phyloP scores from a whole-genome alignment of 1,284 basidiomycete genomes.

The Trichosporon ovoides region DNA sequence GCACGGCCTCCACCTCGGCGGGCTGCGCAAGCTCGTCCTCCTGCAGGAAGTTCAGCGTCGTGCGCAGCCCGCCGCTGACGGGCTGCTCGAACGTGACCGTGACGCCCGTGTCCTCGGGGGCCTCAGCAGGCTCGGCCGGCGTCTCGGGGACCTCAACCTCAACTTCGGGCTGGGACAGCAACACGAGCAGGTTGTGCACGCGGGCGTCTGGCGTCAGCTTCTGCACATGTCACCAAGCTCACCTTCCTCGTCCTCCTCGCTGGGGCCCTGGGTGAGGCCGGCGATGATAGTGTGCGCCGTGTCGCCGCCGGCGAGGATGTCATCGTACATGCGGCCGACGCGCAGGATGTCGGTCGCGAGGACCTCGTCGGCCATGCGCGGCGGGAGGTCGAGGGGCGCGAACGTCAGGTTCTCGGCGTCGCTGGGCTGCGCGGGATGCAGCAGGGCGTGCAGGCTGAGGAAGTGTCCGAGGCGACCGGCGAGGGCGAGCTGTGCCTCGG shows the following conservation, averaged over 20 bases:
- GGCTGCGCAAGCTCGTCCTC: conserved; percentile 37
- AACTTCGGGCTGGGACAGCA: conserved; percentile 18
- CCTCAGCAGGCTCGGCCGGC: conserved; percentile 1
- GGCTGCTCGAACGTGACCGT: conserved; percentile 11
- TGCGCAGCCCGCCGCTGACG: conserved; percentile 5
- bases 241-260: conserved; percentile 40
- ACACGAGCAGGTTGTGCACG: conserved; percentile 34
- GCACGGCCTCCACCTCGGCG: conserved; percentile 18
- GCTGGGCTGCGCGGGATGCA: conserved; percentile 48
- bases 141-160: conserved; percentile 7
- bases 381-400: conserved; percentile 46
- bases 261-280: conserved; percentile 24
- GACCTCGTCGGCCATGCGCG: conserved; percentile 41
- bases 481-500: conserved; percentile 37
- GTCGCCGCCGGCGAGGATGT: conserved; percentile 33
- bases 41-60: conserved; percentile 42
- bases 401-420: conserved; percentile 43
- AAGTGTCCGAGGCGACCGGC: conserved; percentile 59
- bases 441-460: conserved; percentile 59
- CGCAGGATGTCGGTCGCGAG: conserved; percentile 42
- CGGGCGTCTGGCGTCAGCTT: conserved; percentile 32
- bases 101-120: background rate
- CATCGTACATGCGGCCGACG: conserved; percentile 40
- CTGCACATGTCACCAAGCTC: background rate
- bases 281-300: conserved; percentile 24